Evolutionary conservation across 805 yeast genomes (phyloP).

Genomic region (Wickerhamiella domercqiae): DNA sequence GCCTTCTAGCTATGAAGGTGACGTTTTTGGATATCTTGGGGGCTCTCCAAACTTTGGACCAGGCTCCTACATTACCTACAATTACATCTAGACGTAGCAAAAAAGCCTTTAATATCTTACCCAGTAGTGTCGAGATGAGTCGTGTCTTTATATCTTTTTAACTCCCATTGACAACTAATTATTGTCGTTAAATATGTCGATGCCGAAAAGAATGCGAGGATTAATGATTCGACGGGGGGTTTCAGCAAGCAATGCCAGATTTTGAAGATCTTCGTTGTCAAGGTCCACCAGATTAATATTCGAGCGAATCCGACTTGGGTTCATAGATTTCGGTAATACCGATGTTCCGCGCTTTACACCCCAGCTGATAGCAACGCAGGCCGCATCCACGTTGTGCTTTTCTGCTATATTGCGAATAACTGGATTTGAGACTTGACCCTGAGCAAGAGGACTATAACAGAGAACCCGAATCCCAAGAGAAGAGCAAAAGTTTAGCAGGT

Average conservation of each 20-base stretch:
- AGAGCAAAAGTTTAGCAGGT: conserved; percentile 37
- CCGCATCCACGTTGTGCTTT: conserved; percentile 37
- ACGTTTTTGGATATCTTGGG: conserved; percentile 34
- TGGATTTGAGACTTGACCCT: conserved; percentile 36
- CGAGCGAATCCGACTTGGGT: conserved; percentile 38
- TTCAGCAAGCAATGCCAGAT: conserved; percentile 19
- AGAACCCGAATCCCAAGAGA: conserved; percentile 28
- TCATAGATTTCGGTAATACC: conserved; percentile 56
- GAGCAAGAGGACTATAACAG: conserved; percentile 68
- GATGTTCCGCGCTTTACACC: conserved; percentile 46
- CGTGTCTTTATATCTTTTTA: too few relatives aligned
- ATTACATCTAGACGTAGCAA: not conserved
- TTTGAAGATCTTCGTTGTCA: conserved; percentile 28
- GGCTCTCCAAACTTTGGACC: conserved; percentile 27
- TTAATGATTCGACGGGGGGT: conserved; percentile 15
- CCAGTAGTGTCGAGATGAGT: too few relatives aligned
- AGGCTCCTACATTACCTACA: conserved; percentile 1
- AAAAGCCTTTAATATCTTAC: not conserved
- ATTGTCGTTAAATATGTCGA: conserved; percentile 16
- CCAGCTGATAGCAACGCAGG: conserved; percentile 47
- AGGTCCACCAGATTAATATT: conserved; percentile 30
- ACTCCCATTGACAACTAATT: conserved; percentile 15
- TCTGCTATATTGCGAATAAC: conserved; percentile 39
- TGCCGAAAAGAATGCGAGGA: conserved; percentile 13
- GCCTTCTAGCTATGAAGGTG: conserved; percentile 46